phyloP scores from a whole-genome alignment of 2,329 filamentous ascomycete genomes.

The Cladophialophora carrionii region DNA sequence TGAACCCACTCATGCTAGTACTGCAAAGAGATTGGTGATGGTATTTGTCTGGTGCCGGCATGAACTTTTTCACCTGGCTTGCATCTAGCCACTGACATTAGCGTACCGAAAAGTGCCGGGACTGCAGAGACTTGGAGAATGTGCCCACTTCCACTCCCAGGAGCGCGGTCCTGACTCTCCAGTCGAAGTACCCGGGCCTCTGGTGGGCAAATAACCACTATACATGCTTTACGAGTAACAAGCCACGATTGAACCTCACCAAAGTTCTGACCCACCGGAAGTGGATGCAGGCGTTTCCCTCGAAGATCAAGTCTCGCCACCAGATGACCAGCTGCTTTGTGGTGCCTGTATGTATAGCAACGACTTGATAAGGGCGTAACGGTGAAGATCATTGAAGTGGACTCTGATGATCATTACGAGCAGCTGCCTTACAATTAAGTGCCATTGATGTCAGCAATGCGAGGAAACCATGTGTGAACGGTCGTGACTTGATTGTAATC shows the following conservation, averaged over 20 bases:
- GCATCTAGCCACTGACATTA: neutral
- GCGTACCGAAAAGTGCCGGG: neutral
- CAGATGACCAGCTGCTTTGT: neutral
- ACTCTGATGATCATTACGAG: neutral
- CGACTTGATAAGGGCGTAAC: neutral
- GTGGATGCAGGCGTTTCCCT: neutral
- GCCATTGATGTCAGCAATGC: neutral
- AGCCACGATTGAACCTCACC: neutral
- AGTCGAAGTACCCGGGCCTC: neutral
- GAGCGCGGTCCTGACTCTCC: neutral
- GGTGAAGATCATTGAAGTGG: neutral
- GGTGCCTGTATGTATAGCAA: neutral
- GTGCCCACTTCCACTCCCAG: no score
- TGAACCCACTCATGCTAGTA: neutral
- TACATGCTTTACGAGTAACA: neutral
- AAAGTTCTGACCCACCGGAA: neutral
- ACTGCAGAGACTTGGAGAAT: neutral
- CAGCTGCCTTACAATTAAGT: neutral
- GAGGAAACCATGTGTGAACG: neutral
- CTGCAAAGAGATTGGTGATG: no score
- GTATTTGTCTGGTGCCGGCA: neutral
- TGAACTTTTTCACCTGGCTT: neutral
- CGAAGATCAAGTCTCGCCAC: neutral
- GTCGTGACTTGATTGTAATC: neutral
- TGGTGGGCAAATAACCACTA: neutral